These are phyloP conservation scores for Xylariales sp. DNA, from an alignment of 2,329 filamentous ascomycete species.

Conservation along the genomic window DNA sequence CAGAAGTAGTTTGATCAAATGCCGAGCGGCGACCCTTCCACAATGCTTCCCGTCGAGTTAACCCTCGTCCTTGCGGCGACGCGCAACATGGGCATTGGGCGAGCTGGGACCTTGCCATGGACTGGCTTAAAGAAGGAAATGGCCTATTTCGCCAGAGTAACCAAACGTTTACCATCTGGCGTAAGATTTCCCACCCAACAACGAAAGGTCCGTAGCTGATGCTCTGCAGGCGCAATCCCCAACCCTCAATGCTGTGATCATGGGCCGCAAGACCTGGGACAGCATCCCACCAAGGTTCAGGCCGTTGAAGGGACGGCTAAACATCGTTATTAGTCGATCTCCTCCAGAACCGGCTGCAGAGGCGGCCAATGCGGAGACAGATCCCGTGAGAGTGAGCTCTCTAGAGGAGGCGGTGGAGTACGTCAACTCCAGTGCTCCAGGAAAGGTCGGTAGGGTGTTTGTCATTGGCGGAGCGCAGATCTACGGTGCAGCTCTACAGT, in stretches of 20 bases:
- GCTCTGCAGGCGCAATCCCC: slow-evolving; percentile 24
- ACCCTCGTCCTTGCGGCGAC: slow-evolving; percentile 95
- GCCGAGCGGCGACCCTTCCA: too few species aligned
- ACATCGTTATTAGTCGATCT: slow-evolving; percentile 71
- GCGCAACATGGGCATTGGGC: slow-evolving; percentile 84
- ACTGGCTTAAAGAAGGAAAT: slow-evolving; percentile 84
- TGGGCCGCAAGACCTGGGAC: slow-evolving; percentile 97
- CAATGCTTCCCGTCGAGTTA: slow-evolving; percentile 47
- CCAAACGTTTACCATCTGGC: slow-evolving; percentile 55
- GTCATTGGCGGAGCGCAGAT: slow-evolving; percentile 89
- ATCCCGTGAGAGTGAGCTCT: slow-evolving; percentile 54
- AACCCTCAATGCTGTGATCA: slow-evolving; percentile 73
- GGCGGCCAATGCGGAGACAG: slow-evolving; percentile 25
- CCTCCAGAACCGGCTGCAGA: slow-evolving; percentile 20
- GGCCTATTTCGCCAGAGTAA: slow-evolving; percentile 90
- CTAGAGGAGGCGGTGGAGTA: slow-evolving; percentile 53
- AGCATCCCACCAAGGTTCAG: slow-evolving; percentile 75
- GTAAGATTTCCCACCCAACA: slow-evolving; percentile 21
- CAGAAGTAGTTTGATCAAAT: too few species aligned
- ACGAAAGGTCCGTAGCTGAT: not conserved
- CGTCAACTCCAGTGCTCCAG: slow-evolving; percentile 30
- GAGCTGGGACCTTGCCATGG: slow-evolving; percentile 78
- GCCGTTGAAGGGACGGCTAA: slow-evolving; percentile 74
- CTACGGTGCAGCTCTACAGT: slow-evolving; percentile 65
- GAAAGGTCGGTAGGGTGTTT: slow-evolving; percentile 58